Evolutionary conservation across 2,329 filamentous ascomycete genomes (phyloP).

Genomic region (Trichoderma simmonsii): DNA sequence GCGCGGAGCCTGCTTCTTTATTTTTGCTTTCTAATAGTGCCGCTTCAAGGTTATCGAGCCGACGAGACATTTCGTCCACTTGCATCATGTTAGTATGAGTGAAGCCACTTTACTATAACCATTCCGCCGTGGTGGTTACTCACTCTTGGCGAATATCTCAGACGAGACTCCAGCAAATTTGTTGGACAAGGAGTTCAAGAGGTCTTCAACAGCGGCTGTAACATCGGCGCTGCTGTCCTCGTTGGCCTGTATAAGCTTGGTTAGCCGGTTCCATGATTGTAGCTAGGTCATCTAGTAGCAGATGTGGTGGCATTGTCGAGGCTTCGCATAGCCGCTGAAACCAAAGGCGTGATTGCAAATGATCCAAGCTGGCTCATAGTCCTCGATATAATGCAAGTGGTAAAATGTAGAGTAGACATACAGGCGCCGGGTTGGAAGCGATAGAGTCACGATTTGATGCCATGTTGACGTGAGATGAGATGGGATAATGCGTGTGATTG

Average conservation of each 20-base stretch:
- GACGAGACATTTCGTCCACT: constrained; percentile 94
- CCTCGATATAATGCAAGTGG: not conserved
- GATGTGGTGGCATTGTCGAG: not conserved
- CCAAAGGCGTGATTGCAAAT: not conserved
- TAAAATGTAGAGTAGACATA: not conserved
- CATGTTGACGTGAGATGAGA: constrained; percentile 2
- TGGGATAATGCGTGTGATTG: not conserved
- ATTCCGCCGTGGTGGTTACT: constrained; percentile 31
- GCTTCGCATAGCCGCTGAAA: not conserved
- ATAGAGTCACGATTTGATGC: constrained; percentile 19
- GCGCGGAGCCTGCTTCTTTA: constrained; percentile 35
- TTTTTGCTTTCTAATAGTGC: constrained; percentile 60
- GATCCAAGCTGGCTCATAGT: not conserved
- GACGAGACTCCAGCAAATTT: constrained; percentile 83
- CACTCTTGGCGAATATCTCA: constrained; percentile 87
- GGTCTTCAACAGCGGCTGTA: constrained; percentile 76
- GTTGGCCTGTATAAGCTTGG: not conserved
- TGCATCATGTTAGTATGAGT: constrained; percentile 19
- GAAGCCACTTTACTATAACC: not conserved
- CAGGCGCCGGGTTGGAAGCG: constrained; percentile 15
- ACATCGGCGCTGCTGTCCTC: constrained; percentile 51
- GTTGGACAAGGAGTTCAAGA: constrained; percentile 77
- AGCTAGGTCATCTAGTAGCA: not conserved
- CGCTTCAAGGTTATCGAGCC: constrained; percentile 78
- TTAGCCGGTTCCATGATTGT: not conserved